A percentile compares a stretch with the other conserved stretches of the same genome.
phyloP scores from a whole-genome alignment of 192 early-diverging fungal species.

The Podila horticola region DNA sequence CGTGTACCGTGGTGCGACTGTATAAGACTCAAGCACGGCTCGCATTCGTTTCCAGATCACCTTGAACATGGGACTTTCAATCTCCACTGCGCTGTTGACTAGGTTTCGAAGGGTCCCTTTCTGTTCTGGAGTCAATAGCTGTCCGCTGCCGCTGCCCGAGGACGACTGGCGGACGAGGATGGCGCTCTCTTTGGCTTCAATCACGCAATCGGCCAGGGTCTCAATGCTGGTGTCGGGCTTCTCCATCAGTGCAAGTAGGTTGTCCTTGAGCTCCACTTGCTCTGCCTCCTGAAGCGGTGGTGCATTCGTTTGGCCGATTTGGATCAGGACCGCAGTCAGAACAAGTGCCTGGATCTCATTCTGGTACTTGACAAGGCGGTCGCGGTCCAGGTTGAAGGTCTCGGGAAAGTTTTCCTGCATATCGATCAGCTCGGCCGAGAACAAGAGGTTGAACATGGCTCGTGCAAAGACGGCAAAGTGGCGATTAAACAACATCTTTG shows the following conservation, averaged over 20 bases:
- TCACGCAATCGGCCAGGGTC: conserved; percentile 19
- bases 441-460: conserved; percentile 62
- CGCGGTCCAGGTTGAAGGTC: conserved; percentile 74
- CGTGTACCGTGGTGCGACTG: conserved; percentile 11
- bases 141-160: not conserved
- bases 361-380: conserved; percentile 71
- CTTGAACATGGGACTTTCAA: conserved; percentile 62
- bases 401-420: conserved; percentile 63
- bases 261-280: conserved; percentile 41
- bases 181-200: conserved; percentile 34
- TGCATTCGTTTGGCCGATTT: conserved; percentile 74
- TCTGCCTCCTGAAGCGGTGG: conserved; percentile 24
- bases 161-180: not conserved
- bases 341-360: conserved; percentile 78
- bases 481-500: conserved; percentile 4
- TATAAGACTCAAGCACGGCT: conserved; percentile 25
- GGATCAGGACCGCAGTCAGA: conserved; percentile 73
- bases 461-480: conserved; percentile 66
- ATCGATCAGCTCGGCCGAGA: conserved; percentile 47
- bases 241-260: conserved; percentile 47
- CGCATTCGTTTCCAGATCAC: conserved; percentile 63
- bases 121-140: conserved; percentile 14
- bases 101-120: conserved; percentile 34
- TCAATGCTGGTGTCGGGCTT: conserved; percentile 21
- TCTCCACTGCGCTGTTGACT: conserved; percentile 55